Base-by-base conservation (phyloP, 768 basidiomycete genomes). In the Suillus paluster region DNA sequence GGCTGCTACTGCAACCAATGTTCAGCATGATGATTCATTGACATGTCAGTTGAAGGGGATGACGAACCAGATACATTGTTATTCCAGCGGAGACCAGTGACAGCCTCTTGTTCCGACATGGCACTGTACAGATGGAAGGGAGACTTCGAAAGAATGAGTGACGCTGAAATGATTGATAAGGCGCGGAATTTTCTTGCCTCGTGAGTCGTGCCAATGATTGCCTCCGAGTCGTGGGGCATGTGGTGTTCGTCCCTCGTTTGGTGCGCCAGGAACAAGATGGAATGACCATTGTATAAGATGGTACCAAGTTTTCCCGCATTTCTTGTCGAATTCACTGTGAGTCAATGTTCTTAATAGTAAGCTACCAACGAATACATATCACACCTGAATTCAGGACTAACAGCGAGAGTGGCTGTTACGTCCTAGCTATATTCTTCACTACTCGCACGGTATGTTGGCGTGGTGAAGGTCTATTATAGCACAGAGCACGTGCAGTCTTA, bases 361-460 rank as follows among this genome's bases (percentile, higher is more conserved):
- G 27, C 19, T 30, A 2, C 33, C 19, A 33, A 33, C 49, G 49
- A 50, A 19, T 19, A 11, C 2, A 5, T 5, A 50, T 7, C 3
- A n/a, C 33, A 50, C 30, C 2, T 6, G 11, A n/a, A 50, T n/a
- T 33, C 6, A 50, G 33, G 30, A 19, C 27, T 50, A 10, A 30
- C 10, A 17, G n/a, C 11, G 10, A n/a, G 48, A 27, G 25, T 49
- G 10, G 27, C 19, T n/a, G 30, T 33, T 50, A 33, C 19, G 33
- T 50, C 33, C 33, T 19, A 3, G 49, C 27, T 30, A 19, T 10
- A 50, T n/a, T 33, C 11, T 33, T 7, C 30, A n/a, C 30, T 50
- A n/a, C 49, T 50, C 49, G 30, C 49, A 50, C 49, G 49, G 49
- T 50, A 33, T 50, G 49, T 50, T 27, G 49, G 30, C 49, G 19